Evolutionary conservation across 169 alveolate genomes (phyloP), one percentile per base, ranked within the genome.

Genomic region (Pseudocohnilembus persalinus): DNA sequence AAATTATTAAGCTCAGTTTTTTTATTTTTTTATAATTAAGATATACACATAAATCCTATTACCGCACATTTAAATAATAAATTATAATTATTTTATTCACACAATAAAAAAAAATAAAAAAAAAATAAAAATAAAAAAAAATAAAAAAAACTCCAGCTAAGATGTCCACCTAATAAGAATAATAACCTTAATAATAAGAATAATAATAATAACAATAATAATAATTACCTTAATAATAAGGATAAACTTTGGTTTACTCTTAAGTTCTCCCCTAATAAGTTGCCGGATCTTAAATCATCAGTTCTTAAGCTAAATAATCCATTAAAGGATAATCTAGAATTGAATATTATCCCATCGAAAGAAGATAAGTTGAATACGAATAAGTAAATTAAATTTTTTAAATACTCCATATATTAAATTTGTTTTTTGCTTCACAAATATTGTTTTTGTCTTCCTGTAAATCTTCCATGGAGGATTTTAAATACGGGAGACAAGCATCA

Each of bases 241-340:
- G 20, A 4, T 11, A 49, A 4, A 20, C 68, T 20, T 20, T 20
- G 26, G 20, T 49, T 4, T 49, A 49, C 20, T 49, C 68, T 49
- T 20, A 49, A 49, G 68, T 49, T 49, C 20, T 49, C 4, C 68
- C 68, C 20, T 4, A 20, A 49, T 49, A 49, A 49, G 20, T 4
- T 49, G 4, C 4, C 68, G 4, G 20, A 4, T 4, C 68, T 49
- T 20, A 4, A 4, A 4, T 20, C 68, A 49, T 11, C 68, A 49
- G 4, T 4, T 49, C 68, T 20, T 11, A 4, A 4, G n/a, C n/a
- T n/a, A n/a, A n/a, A n/a, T n/a, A n/a, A n/a, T 49, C 73, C 1
- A 77, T 86, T 1, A 86, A 86, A 68, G 90, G 90, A 73, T 75
- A 86, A 76, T 86, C 90, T 26, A 86, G 90, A 86, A 80, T 86